A percentile compares a stretch with the other conserved stretches of the same genome.
Conservation (phyloP, 2,329 filamentous ascomycete species). For the Claviceps purpurea region DNA sequence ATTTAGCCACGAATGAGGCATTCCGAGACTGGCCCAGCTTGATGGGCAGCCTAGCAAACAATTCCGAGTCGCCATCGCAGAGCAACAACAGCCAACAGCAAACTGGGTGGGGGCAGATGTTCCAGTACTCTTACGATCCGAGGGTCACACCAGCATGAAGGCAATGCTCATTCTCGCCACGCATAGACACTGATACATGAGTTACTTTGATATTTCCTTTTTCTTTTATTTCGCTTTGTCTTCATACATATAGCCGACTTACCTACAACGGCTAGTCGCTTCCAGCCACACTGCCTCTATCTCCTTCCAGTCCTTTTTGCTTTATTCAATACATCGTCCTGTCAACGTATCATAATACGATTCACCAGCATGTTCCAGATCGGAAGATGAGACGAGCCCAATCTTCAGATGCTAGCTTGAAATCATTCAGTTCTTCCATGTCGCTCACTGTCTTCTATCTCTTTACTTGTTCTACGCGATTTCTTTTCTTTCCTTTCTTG, state of each 20-base stretch:
- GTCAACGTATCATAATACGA: background rate
- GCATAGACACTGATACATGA: background rate
- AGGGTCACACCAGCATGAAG: slow-evolving; percentile 2
- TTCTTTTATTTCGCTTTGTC: background rate
- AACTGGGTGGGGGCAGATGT: slow-evolving; percentile 3
- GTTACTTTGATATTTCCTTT: background rate
- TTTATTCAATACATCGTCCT: background rate
- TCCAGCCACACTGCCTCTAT: background rate
- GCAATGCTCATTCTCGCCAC: background rate
- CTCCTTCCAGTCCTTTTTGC: background rate
- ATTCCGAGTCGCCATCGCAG: slow-evolving; percentile 15
- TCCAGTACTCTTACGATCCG: slow-evolving; percentile 4
- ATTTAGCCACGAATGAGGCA: slow-evolving; percentile 16
- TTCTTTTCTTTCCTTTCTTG: background rate
- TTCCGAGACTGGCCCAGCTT: slow-evolving; percentile 31
- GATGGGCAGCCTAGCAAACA: slow-evolving; percentile 20
- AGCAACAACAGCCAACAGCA: slow-evolving; percentile 5
- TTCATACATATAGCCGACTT: background rate
- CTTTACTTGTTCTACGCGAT: background rate
- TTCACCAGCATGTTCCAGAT: background rate
- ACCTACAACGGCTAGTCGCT: background rate
- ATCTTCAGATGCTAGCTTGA: background rate
- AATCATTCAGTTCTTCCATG: background rate
- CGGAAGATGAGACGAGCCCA: background rate
- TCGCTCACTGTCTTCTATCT: background rate